Evolutionary conservation across 1,139 yeast genomes (phyloP), one percentile per base, ranked within the genome.

Genomic region (Lodderomyces margitis): DNA sequence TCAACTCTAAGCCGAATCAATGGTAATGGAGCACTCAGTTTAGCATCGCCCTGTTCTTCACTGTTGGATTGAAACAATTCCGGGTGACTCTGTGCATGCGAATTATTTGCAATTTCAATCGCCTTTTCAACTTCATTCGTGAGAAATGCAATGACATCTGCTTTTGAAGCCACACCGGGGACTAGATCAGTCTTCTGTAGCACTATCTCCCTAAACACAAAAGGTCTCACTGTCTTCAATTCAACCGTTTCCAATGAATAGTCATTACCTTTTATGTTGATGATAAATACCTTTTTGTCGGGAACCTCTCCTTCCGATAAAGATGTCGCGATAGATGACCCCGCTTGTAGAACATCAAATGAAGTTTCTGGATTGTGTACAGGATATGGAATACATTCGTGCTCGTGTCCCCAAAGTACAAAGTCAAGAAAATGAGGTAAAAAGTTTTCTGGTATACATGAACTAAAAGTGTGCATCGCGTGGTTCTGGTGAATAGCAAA

Each of bases 351-450:
- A 0, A 91, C 89, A 46, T 81, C 81, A 57, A 91, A 88, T 1
- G 82, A 83, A 21, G 80, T 81, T 17, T 76, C 76, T 0, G 85
- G 75, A 56, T 88, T 89, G 37, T 68, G 69, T 0, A 69, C 73
- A 0, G 96, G 82, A 47, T 78, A 80, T 1, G 92, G 87, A 6
- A 84, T 73, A 56, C 98, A 89, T 58, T 92, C 98, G 62, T 92
- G 99, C 58, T 92, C 99, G 60, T 92, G 99, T 8, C 98, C 99
- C 99, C 99, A 92, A 2, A 89, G 66, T 0, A 92, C 80, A 44
- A 92, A 71, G 56, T 92, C 87, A 40, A 92, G 57, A 57, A 91
- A 91, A 14, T 74, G 70, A 0, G 98, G 99, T 15, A 94, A 62
- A 53, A 86, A 85, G 46, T 73, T 75, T 51, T 92, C 98, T 2